phyloP scores from a whole-genome alignment of 305 asterid species.

The Fraxinus albicans region DNA sequence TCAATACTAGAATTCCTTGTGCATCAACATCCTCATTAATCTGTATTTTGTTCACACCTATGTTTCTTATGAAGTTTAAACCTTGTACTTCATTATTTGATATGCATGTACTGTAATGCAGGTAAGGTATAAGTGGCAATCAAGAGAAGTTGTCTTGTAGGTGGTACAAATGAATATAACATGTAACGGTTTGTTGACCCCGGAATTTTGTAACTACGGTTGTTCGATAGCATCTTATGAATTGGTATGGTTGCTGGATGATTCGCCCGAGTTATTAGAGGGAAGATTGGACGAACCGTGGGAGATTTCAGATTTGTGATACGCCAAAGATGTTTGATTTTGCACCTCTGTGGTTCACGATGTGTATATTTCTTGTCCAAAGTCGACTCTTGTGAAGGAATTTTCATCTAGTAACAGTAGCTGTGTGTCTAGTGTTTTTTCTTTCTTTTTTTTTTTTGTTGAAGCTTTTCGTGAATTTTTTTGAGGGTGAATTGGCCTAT shows the following conservation, averaged over 20 bases:
- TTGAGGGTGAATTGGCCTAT: constrained; percentile 30
- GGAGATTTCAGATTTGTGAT: constrained; percentile 22
- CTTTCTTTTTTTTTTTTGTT: background rate
- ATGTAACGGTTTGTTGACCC: constrained; percentile 28
- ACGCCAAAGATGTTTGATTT: constrained; percentile 25
- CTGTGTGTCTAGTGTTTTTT: constrained; percentile 21
- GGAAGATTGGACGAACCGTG: constrained; percentile 13
- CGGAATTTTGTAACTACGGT: constrained; percentile 41
- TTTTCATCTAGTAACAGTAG: constrained; percentile 3
- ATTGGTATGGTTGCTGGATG: constrained; percentile 18
- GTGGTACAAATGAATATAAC: constrained; percentile 40
- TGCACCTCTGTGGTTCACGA: constrained; percentile 19
- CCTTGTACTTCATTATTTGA: background rate
- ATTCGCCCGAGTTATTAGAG: constrained; percentile 21
- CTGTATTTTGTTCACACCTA: background rate
- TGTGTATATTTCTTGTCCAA: constrained; percentile 31
- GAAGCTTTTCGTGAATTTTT: background rate
- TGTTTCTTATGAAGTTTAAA: background rate
- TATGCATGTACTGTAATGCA: constrained; percentile 23
- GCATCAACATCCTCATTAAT: background rate
- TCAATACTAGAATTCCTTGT: background rate
- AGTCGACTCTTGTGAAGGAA: constrained; percentile 11
- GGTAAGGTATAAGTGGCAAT: constrained; percentile 40
- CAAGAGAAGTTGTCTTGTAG: constrained; percentile 36
- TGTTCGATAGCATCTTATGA: constrained; percentile 34